Conservation (phyloP, 106 monocot genomes). For the Narthecium ossifragum region DNA sequence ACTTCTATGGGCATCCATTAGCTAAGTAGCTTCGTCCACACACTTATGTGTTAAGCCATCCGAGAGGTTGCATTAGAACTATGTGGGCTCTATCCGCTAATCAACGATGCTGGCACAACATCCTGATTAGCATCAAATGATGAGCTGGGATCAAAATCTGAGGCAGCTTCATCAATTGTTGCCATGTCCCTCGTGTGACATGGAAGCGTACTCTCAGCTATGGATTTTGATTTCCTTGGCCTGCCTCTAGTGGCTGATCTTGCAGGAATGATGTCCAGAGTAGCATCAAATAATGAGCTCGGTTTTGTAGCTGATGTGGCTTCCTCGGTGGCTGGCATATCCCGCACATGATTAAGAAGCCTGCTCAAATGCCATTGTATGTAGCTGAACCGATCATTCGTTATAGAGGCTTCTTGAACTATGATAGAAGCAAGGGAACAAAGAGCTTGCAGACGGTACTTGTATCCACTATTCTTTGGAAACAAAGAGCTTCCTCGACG, state of each 20-base stretch:
- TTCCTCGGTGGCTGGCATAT: conserved; percentile 48
- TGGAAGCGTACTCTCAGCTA: not conserved
- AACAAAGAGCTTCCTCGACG: conserved; percentile 49
- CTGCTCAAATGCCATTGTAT: conserved; percentile 64
- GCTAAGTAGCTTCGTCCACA: too few species aligned
- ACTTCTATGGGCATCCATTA: too few species aligned
- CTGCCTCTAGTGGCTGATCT: conserved; percentile 37
- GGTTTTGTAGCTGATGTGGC: conserved; percentile 23
- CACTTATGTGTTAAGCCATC: too few species aligned
- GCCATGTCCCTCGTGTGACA: not conserved
- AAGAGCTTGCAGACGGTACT: conserved; percentile 64
- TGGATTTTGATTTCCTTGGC: conserved; percentile 38
- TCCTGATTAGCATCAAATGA: conserved; percentile 2
- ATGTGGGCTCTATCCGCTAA: too few species aligned
- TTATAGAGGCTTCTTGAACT: conserved; percentile 67
- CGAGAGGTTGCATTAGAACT: too few species aligned
- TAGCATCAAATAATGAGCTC: conserved; percentile 20
- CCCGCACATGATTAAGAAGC: conserved; percentile 59
- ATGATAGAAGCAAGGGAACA: conserved; percentile 62
- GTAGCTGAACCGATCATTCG: conserved; percentile 68
- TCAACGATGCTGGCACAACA: too few species aligned
- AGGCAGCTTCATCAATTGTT: conserved; percentile 1
- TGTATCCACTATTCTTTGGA: conserved; percentile 42
- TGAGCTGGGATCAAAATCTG: not conserved
- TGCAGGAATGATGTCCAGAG: conserved; percentile 33